Percentiles rank a stretch among this genome's conserved stretches.
phyloP scores from a whole-genome alignment of 1,284 basidiomycete species.

The Gomphus sp. region DNA sequence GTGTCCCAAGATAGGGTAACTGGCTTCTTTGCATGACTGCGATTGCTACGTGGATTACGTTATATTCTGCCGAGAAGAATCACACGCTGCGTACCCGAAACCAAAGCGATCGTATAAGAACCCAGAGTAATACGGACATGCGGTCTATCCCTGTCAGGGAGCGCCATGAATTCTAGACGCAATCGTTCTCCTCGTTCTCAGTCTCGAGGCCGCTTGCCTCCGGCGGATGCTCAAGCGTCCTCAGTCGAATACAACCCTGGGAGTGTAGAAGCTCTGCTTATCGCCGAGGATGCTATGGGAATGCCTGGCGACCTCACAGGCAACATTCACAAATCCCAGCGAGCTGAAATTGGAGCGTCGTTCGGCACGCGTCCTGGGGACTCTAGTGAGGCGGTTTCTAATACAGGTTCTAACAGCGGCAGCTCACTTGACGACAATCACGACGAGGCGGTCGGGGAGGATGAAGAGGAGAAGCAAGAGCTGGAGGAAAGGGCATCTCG shows the following conservation, averaged over 20 bases:
- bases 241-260: background rate
- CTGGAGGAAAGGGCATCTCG: conserved; percentile 20
- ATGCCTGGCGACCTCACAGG: background rate
- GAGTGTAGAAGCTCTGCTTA: background rate
- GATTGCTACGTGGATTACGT: no score
- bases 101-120: background rate
- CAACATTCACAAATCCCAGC: background rate
- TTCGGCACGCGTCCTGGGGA: background rate
- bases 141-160: background rate
- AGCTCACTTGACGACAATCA: background rate
- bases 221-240: background rate
- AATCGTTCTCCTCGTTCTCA: background rate
- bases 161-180: background rate
- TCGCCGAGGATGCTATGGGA: background rate
- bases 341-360: background rate
- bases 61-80: background rate
- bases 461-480: conserved; percentile 23
- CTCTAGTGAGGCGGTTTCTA: background rate
- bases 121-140: background rate
- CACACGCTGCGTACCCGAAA: background rate
- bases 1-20: no score
- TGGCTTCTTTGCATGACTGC: no score
- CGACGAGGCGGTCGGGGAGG: conserved; percentile 18
- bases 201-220: background rate
- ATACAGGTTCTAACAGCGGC: background rate